Evolutionary conservation across 257 asterid genomes (phyloP), one percentile per base, ranked within the genome.

Genomic region (Solanum ossicruentum): DNA sequence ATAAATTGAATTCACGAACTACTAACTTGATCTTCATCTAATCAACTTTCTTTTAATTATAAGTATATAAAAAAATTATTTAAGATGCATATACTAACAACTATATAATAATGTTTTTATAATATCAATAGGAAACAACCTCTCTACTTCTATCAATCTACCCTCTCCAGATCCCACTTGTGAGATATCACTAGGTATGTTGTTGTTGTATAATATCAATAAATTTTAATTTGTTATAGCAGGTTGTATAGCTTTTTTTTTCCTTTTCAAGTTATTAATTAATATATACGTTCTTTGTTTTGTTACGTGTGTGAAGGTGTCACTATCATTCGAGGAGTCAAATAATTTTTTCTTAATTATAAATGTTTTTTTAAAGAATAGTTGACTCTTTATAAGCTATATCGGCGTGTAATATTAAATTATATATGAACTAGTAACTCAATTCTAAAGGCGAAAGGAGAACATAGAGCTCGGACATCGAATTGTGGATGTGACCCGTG

Each of bases 11-110:
- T 67, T 88, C 87, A 43, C 88, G 88, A 54, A 86, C 86, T 80
- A 86, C 89, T 84, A 88, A 85, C 83, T 83, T 85, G 88, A 88
- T 88, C 85, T 61, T 85, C 85, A 80, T 83, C 84, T 47, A 61
- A 77, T 49, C 3, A 32, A 32, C 36, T 84, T 84, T 72, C 77
- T 66, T 70, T 41, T 21, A 21, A 69, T 16, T 75, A 71, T 36
- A 20, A 17, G 15, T 61, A 61, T n/a, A 60, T 57, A 26, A 7
- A 65, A 28, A 28, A 4, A 67, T 67, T 28, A 66, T 13, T 66
- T 66, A 66, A 66, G 75, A 13, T 32, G 20, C 21, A 67, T 67
- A 66, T 7, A 32, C 43, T 66, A 15, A 32, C 13, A 32, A 67
- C 39, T 23, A 23, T 63, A 26, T 65, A 28, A 69, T 36, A 9